phyloP scores from a whole-genome alignment of 768 basidiomycete genomes.

The Glaciozyma martinii region DNA sequence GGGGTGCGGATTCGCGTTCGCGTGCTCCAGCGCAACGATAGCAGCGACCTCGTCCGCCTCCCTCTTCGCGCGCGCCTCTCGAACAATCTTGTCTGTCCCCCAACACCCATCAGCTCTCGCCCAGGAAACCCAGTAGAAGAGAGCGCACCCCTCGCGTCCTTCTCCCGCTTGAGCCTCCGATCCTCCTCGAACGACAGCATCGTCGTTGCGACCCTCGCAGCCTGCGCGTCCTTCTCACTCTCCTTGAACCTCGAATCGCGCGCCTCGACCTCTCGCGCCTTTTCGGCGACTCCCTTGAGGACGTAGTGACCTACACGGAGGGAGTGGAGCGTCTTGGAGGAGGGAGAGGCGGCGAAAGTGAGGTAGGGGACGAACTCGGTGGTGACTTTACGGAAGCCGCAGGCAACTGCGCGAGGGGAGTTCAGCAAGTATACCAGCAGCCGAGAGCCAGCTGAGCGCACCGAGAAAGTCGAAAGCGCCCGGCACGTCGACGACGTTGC shows the following conservation, averaged over 20 bases:
- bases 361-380: slow-evolving; percentile 8
- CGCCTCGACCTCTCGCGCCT: slow-evolving; percentile 21
- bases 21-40: not conserved
- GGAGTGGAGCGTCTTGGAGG: slow-evolving; percentile 10
- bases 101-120: not conserved
- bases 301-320: slow-evolving; percentile 11
- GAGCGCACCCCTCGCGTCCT: slow-evolving; percentile 22
- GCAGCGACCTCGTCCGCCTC: not conserved
- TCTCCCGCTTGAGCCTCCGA: slow-evolving; percentile 9
- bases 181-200: slow-evolving; percentile 25
- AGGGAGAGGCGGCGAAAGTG: slow-evolving; percentile 7
- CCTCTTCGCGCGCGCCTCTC: slow-evolving; percentile 7
- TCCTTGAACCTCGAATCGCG: slow-evolving; percentile 23
- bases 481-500: slow-evolving; percentile 9
- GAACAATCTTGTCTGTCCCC: slow-evolving; percentile 6
- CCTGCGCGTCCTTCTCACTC: slow-evolving; percentile 13
- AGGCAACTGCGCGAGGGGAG: not conserved
- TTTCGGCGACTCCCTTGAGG: not conserved
- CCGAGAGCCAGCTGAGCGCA: not conserved
- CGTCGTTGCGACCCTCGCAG: slow-evolving; percentile 12
- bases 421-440: not conserved
- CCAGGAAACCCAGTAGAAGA: not conserved
- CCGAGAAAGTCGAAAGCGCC: slow-evolving; percentile 17
- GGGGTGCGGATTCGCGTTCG: not conserved
- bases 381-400: not conserved